phyloP scores from a whole-genome alignment of 2,329 filamentous ascomycete species.

The Escovopsis weberi region DNA sequence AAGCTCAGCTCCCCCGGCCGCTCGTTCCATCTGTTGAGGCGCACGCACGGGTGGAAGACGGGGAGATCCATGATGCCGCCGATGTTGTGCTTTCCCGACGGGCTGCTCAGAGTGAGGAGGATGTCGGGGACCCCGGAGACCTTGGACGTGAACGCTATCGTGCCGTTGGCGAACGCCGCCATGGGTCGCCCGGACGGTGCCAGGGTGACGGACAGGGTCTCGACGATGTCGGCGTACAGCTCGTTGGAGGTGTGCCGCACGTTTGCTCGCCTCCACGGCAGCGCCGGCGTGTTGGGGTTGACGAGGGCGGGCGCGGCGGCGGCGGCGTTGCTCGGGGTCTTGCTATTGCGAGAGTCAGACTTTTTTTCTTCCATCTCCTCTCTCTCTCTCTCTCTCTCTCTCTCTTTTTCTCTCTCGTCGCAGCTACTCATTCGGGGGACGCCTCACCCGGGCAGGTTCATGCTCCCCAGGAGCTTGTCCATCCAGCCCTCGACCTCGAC shows the following conservation, averaged over 20 bases:
- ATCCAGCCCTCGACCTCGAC: slow-evolving; percentile 87
- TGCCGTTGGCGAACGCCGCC: slow-evolving; percentile 76
- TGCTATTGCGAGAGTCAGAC: slow-evolving; percentile 17
- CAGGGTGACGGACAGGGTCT: slow-evolving; percentile 74
- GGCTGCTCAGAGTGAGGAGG: slow-evolving; percentile 63
- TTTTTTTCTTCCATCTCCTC: too few species aligned
- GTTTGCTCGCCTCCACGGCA: slow-evolving; percentile 84
- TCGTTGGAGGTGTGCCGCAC: slow-evolving; percentile 95
- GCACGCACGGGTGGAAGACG: slow-evolving; percentile 91
- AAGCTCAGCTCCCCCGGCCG: slow-evolving; percentile 87
- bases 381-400: too few species aligned
- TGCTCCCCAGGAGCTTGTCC: slow-evolving; percentile 75
- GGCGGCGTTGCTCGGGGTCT: slow-evolving; percentile 23
- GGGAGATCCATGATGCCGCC: slow-evolving; percentile 66
- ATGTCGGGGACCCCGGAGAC: slow-evolving; percentile 90
- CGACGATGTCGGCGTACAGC: slow-evolving; percentile 89
- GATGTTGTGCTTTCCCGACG: slow-evolving; percentile 67
- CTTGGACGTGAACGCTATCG: slow-evolving; percentile 88
- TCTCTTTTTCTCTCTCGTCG: too few species aligned
- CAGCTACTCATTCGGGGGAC: too few species aligned
- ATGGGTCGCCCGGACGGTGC: slow-evolving; percentile 82
- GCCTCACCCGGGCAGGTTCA: slow-evolving; percentile 63
- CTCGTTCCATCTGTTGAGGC: slow-evolving; percentile 79
- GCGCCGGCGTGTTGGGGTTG: slow-evolving; percentile 33
- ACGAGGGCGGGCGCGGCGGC: slow-evolving; percentile 26